Evolutionary conservation across 1,139 yeast species (phyloP).

Genomic region (Saccharomycopsis hybrid): DNA sequence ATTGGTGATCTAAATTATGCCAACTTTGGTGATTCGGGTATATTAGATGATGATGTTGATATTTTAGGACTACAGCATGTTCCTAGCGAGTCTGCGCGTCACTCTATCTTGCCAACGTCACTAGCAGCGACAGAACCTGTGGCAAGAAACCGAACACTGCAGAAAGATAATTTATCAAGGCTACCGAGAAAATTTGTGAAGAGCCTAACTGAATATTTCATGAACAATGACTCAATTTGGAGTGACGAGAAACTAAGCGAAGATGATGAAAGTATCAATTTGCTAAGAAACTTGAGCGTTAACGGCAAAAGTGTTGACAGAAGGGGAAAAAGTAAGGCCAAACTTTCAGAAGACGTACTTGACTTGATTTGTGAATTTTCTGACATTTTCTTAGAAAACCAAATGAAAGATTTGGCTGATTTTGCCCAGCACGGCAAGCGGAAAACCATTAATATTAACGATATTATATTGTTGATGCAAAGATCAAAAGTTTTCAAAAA

Average conservation of each 20-base stretch:
- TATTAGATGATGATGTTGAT: not conserved
- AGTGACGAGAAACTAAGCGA: not conserved
- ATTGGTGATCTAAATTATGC: too few relatives aligned
- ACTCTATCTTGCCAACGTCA: too few relatives aligned
- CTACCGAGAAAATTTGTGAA: conserved; percentile 13
- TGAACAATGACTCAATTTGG: conserved; percentile 10
- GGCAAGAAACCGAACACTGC: not conserved
- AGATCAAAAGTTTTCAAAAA: conserved; percentile 6
- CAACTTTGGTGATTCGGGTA: too few relatives aligned
- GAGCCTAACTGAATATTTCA: conserved; percentile 10
- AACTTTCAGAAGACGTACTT: conserved; percentile 5
- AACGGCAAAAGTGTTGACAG: not conserved
- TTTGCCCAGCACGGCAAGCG: conserved; percentile 32
- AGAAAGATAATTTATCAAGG: not conserved
- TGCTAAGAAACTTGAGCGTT: not conserved
- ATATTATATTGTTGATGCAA: conserved; percentile 18
- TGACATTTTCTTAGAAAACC: conserved; percentile 32
- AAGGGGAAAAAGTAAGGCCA: not conserved
- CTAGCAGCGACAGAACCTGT: not conserved
- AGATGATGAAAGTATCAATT: too few relatives aligned
- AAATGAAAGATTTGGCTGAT: conserved; percentile 33
- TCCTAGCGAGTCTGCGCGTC: not conserved
- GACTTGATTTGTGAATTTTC: conserved; percentile 24
- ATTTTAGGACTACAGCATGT: not conserved
- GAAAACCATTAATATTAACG: conserved; percentile 26